Conservation (phyloP, 345 rosid species). For the Cochlearia excelsa region DNA sequence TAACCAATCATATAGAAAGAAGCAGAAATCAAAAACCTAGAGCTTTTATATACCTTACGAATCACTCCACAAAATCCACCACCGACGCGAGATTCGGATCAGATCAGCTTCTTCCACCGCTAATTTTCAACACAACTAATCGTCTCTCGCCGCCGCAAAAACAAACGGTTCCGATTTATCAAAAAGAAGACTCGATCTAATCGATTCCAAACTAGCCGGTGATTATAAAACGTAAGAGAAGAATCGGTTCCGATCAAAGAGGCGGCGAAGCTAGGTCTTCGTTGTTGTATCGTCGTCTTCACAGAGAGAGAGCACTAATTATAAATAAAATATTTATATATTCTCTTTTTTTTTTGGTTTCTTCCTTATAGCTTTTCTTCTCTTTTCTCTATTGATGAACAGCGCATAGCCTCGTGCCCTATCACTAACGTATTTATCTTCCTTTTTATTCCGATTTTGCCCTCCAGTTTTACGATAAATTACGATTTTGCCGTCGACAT, state of each 20-base stretch:
- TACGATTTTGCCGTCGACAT: conserved; percentile 1
- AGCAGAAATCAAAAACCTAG: conserved; percentile 13
- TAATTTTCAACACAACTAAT: not conserved
- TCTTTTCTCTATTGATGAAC: conserved; percentile 25
- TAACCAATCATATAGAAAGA: not conserved
- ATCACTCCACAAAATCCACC: conserved; percentile 8
- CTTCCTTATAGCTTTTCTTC: not conserved
- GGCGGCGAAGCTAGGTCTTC: conserved; percentile 27
- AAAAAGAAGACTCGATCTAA: not conserved
- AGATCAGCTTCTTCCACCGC: not conserved
- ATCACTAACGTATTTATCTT: conserved; percentile 40
- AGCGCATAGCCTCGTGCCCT: conserved; percentile 34
- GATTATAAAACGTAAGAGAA: not conserved
- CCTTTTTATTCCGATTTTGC: conserved; percentile 5
- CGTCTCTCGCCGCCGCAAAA: not conserved
- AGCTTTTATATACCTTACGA: conserved; percentile 9
- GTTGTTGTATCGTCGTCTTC: conserved; percentile 10
- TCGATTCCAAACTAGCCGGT: not conserved
- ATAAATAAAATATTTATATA: not conserved
- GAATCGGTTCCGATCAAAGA: conserved; percentile 8
- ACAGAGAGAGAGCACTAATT: not conserved
- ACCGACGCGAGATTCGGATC: conserved; percentile 2
- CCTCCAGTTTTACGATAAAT: not conserved
- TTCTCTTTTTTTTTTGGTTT: not conserved
- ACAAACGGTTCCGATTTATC: not conserved